Conservation (phyloP, 306 rosid genomes). For the Acacia acuminata region DNA sequence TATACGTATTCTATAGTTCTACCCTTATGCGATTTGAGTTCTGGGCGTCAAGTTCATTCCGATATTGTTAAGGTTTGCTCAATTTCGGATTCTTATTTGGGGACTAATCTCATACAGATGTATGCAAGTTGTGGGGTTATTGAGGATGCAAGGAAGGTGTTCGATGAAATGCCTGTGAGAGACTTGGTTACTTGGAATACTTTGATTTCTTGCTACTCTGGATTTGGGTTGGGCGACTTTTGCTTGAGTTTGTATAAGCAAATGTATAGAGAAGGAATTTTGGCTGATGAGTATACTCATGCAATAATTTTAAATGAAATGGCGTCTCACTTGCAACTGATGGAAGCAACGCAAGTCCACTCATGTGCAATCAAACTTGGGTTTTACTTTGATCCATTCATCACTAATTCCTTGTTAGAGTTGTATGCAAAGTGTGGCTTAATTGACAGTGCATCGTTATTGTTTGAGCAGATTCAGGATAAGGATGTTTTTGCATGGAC, state of each 20-base stretch:
- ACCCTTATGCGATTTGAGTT: slow-evolving; percentile 16
- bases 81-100: not conserved
- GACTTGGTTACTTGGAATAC: slow-evolving; percentile 23
- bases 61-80: slow-evolving; percentile 9
- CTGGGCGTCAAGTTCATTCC: slow-evolving; percentile 16
- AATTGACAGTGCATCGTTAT: not conserved
- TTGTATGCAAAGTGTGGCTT: slow-evolving; percentile 24
- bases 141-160: slow-evolving; percentile 17
- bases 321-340: slow-evolving; percentile 19
- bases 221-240: not conserved
- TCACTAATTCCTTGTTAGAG: slow-evolving; percentile 23
- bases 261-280: not conserved
- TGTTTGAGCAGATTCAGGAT: not conserved
- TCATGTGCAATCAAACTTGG: not conserved
- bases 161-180: slow-evolving; percentile 16
- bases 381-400: slow-evolving; percentile 17
- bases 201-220: slow-evolving; percentile 21
- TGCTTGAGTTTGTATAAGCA: slow-evolving; percentile 8
- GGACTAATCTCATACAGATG: slow-evolving; percentile 15
- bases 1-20: not conserved
- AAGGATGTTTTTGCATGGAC: slow-evolving; percentile 23
- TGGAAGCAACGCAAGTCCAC: slow-evolving; percentile 18
- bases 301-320: slow-evolving; percentile 18
- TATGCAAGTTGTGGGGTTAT: not conserved
- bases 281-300: slow-evolving; percentile 3